Conservation (phyloP, 495 filamentous ascomycete species). For the Penicillium verhagenii region DNA sequence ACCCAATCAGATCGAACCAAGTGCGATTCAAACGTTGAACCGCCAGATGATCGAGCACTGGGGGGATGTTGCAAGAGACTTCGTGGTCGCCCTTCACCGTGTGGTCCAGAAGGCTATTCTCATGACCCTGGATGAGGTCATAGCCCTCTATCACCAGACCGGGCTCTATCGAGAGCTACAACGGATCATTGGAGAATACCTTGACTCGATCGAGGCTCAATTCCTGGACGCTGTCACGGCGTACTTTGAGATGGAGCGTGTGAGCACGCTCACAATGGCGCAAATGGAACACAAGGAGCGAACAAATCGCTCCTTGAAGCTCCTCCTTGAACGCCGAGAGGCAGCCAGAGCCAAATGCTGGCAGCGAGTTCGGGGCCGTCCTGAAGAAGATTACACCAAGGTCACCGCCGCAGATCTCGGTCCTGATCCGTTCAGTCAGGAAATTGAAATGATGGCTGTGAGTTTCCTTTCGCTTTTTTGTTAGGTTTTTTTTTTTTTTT, state of each 20-base stretch:
- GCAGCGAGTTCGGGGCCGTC: slow-evolving; percentile 9
- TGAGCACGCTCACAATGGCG: slow-evolving; percentile 39
- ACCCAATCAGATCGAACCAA: slow-evolving; percentile 41
- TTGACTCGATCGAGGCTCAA: slow-evolving; percentile 19
- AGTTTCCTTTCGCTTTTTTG: slow-evolving; percentile 6
- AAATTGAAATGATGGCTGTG: slow-evolving; percentile 54
- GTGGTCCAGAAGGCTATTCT: slow-evolving; percentile 34
- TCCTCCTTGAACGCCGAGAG: slow-evolving; percentile 5
- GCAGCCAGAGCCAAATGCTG: slow-evolving; percentile 15
- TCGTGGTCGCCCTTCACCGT: slow-evolving; percentile 27
- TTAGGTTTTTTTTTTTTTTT: background rate
- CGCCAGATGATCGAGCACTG: slow-evolving; percentile 41
- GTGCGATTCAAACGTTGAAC: slow-evolving; percentile 41
- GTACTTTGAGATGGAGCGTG: slow-evolving; percentile 28
- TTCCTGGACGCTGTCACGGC: slow-evolving; percentile 23
- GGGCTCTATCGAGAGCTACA: slow-evolving; percentile 32
- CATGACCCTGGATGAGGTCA: slow-evolving; percentile 30
- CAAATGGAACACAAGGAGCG: slow-evolving; percentile 17
- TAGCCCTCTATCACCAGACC: slow-evolving; percentile 37
- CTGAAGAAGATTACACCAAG: slow-evolving; percentile 8
- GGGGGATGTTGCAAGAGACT: slow-evolving; percentile 29
- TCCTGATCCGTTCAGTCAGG: slow-evolving; percentile 40
- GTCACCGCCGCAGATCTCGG: slow-evolving; percentile 33
- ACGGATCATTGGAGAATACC: slow-evolving; percentile 28
- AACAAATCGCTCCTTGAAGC: slow-evolving; percentile 4